A percentile compares a stretch with the other conserved stretches of the same genome.
Conservation (phyloP, 768 basidiomycete species). For the Postia placenta region DNA sequence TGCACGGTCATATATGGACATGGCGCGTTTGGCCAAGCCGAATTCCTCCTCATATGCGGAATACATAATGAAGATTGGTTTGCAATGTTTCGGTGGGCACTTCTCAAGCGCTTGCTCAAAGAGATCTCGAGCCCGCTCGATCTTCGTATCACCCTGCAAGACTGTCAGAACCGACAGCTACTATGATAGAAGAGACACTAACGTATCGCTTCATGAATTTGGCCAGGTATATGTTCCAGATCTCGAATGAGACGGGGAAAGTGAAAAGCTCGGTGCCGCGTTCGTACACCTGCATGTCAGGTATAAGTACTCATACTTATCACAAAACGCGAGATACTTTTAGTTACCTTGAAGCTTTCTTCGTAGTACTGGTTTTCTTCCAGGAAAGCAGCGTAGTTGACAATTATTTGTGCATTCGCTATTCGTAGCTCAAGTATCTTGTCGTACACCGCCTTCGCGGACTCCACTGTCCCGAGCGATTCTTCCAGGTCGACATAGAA, state of each 20-base stretch:
- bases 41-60: slow-evolving; percentile 93
- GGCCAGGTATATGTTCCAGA: slow-evolving; percentile 98
- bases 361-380: slow-evolving; percentile 99
- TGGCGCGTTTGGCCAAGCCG: slow-evolving; percentile 92
- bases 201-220: slow-evolving; percentile 98
- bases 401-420: slow-evolving; percentile 95
- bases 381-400: slow-evolving; percentile 95
- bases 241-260: slow-evolving; percentile 95
- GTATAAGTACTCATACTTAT: too few species aligned
- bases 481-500: slow-evolving; percentile 98
- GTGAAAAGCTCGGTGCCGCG: slow-evolving; percentile 96
- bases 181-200: slow-evolving; percentile 25
- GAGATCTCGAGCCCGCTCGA: slow-evolving; percentile 93
- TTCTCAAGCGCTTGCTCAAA: slow-evolving; percentile 98
- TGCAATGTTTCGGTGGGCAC: slow-evolving; percentile 92
- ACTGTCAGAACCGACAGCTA: not conserved
- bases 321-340: too few species aligned
- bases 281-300: slow-evolving; percentile 73
- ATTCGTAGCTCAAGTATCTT: slow-evolving; percentile 95
- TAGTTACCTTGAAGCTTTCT: slow-evolving; percentile 87
- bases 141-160: slow-evolving; percentile 78
- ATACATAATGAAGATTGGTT: slow-evolving; percentile 94
- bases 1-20: slow-evolving; percentile 94
- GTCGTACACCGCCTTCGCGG: slow-evolving; percentile 90
- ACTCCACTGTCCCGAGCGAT: slow-evolving; percentile 90